These are phyloP conservation scores for Papilionanthe hybrid DNA, from an alignment of 116 monocot genomes.

Conservation along the genomic window DNA sequence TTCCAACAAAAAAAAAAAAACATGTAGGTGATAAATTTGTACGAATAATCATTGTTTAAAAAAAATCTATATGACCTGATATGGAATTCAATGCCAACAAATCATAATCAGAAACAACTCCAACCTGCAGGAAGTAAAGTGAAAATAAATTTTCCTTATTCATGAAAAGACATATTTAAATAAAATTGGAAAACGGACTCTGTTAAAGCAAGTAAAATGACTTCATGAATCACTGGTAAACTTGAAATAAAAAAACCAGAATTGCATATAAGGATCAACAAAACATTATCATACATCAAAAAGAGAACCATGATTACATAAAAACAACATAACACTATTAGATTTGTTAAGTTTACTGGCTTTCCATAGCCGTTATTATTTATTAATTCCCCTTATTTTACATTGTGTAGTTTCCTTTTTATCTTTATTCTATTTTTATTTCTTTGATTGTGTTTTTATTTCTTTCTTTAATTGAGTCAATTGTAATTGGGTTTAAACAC, in stretches of 20 bases:
- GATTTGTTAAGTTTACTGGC: neutral
- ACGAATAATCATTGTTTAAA: neutral
- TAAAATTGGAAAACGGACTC: neutral
- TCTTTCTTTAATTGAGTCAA: too few relatives aligned
- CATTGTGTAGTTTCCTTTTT: too few relatives aligned
- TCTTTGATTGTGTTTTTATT: too few relatives aligned
- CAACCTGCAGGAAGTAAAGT: slow-evolving; percentile 32
- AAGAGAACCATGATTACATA: neutral
- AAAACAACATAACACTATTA: neutral
- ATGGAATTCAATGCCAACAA: slow-evolving; percentile 55
- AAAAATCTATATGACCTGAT: slow-evolving; percentile 28
- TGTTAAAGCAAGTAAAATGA: neutral
- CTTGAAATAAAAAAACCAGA: neutral
- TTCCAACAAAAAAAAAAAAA: too few relatives aligned
- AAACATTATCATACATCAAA: neutral
- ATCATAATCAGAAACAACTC: slow-evolving; percentile 66
- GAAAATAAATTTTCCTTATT: neutral
- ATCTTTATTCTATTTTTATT: too few relatives aligned
- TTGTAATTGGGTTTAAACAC: too few relatives aligned
- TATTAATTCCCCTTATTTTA: too few relatives aligned
- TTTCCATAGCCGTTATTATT: too few relatives aligned
- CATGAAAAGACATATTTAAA: neutral
- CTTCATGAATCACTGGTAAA: neutral
- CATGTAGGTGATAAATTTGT: neutral
- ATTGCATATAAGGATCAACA: neutral